Base-by-base conservation (phyloP, 352 stramenopile species). In the Thalassiosira livingstoniorum region DNA sequence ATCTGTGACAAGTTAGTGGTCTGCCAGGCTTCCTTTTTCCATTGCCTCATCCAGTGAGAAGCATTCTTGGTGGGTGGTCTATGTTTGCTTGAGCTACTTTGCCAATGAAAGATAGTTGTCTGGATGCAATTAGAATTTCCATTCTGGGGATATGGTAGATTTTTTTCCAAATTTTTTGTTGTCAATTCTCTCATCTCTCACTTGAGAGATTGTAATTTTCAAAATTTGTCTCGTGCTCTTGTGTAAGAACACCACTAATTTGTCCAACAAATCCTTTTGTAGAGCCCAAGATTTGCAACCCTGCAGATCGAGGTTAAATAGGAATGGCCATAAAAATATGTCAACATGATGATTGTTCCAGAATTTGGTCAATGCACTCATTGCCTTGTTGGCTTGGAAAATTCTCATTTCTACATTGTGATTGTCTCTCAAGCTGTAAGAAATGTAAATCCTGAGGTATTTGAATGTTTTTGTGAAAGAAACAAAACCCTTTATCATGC, bases 251-350 rank as follows among this genome's bases (percentile, higher is more conserved):
- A 32, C 25, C 11, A 79, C 43, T 15, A 84, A 35, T 43, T 84
- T 75, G 0, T 42, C n/a, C 13, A 75, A 31, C 11, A 45, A 45
- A 4, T 27, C 18, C 39, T 69, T 25, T 62, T 66, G 25, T 0
- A 84, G 37, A 4, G 45, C 53, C 78, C 78, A 85, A 23, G 23
- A 67, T 66, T 85, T 29, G 23, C 70, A 85, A 61, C 70, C 70
- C 70, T 62, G 78, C 11, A 85, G 45, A 37, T 82, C 53, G 21
- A 74, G 34, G 51, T 77, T 85, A n/a, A 37, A 70, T 42, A 1
- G 64, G 47, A 23, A 81, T 77, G 7, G 70, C 54, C 29, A 75
- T 25, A 57, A 73, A 82, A n/a, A 82, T 51, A n/a, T 64, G 42
- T 21, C 66, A 2, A 62, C 37, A 5, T 47, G 47, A 7, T 15